Conservation (phyloP, 2,329 filamentous ascomycete species). For the Cadophora malorum region DNA sequence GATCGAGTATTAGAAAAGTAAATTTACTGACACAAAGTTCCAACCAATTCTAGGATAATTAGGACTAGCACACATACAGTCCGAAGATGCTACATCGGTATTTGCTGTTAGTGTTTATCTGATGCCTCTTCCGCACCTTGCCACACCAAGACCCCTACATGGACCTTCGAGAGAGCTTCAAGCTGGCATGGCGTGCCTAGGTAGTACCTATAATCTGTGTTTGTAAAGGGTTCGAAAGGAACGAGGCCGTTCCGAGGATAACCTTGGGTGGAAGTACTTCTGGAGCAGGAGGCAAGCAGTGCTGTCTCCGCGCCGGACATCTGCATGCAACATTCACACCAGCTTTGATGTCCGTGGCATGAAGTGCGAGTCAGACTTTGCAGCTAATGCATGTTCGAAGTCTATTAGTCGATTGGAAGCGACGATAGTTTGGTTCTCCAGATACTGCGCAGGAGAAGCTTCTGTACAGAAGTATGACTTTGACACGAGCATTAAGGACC, state of each 20-base stretch:
- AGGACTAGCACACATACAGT: neutral
- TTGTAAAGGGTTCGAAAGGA: too few species aligned
- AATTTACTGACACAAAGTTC: neutral
- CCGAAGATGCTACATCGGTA: neutral
- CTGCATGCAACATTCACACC: neutral
- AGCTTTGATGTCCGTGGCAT: neutral
- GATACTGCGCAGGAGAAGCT: neutral
- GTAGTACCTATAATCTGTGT: too few species aligned
- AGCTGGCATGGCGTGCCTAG: neutral
- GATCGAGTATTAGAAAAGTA: neutral
- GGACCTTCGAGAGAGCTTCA: neutral
- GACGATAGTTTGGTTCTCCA: neutral
- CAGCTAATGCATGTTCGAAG: neutral
- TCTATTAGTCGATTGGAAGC: neutral
- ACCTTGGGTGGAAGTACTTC: neutral
- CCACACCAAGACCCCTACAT: too few species aligned
- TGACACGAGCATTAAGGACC: neutral
- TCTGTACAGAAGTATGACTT: neutral
- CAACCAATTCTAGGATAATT: neutral
- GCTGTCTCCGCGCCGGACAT: neutral
- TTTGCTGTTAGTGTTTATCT: neutral
- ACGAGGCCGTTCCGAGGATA: neutral
- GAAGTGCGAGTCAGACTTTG: neutral
- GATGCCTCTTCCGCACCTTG: neutral
- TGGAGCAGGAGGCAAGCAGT: neutral